Percentiles rank a stretch among this genome's conserved stretches.
phyloP scores from a whole-genome alignment of 768 basidiomycete species.

The Myochromella boudieri region DNA sequence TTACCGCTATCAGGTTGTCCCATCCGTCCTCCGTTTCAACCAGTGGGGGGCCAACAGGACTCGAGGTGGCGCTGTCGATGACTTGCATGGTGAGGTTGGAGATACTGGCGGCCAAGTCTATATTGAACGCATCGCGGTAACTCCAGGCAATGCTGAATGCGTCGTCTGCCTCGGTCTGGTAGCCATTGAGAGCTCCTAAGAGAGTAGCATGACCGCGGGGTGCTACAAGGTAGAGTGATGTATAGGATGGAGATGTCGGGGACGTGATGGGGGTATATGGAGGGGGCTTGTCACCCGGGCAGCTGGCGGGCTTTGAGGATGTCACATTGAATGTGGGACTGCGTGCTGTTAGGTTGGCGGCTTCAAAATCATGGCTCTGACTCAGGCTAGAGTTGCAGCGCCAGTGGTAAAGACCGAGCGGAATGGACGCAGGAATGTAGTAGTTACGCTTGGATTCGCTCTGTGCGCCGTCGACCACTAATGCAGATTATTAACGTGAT shows the following conservation, averaged over 20 bases:
- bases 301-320: not conserved
- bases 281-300: not conserved
- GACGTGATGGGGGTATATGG: slow-evolving; percentile 5
- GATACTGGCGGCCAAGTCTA: not conserved
- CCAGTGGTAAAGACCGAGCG: not conserved
- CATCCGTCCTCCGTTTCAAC: not conserved
- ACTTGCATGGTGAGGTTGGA: slow-evolving; percentile 1
- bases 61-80: slow-evolving; percentile 1
- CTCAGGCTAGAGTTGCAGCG: not conserved
- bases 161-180: too few relatives aligned
- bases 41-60: slow-evolving; percentile 1
- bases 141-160: not conserved
- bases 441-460: not conserved
- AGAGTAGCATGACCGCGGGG: slow-evolving; percentile 2
- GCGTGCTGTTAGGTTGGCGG: not conserved
- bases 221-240: slow-evolving; percentile 1
- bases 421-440: not conserved
- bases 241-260: not conserved
- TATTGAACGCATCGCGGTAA: slow-evolving; percentile 2
- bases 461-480: too few relatives aligned
- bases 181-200: not conserved
- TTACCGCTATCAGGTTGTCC: not conserved
- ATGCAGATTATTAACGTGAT: too few relatives aligned
- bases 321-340: not conserved
- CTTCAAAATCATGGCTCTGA: not conserved